Conservation (phyloP, 2,329 filamentous ascomycete species). For the Sarocladiaceae sp. region DNA sequence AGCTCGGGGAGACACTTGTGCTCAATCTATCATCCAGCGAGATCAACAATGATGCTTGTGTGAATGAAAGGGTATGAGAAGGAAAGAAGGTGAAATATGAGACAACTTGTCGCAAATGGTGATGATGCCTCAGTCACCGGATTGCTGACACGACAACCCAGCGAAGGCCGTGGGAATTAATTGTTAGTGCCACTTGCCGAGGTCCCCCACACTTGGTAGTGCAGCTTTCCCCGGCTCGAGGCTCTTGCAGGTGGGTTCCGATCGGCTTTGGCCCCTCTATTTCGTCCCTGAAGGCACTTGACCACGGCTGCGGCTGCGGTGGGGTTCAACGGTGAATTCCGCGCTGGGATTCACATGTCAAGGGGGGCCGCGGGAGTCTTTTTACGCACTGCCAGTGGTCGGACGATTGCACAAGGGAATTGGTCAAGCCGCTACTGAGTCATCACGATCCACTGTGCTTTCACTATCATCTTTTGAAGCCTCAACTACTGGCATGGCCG, state of each 20-base stretch:
- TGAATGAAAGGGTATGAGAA: too few relatives aligned
- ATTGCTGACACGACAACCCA: too few relatives aligned
- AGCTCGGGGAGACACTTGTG: too few relatives aligned
- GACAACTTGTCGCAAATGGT: too few relatives aligned
- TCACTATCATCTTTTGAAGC: background rate
- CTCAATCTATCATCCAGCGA: too few relatives aligned
- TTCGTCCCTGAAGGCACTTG: background rate
- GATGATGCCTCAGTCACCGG: too few relatives aligned
- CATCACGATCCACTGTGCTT: background rate
- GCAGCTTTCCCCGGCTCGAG: background rate
- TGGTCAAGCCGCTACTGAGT: background rate
- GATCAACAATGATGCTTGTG: background rate
- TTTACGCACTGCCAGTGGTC: background rate
- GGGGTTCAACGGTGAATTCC: background rate
- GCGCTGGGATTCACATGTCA: background rate
- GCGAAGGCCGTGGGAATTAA: too few relatives aligned
- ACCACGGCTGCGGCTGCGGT: background rate
- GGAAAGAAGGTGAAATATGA: too few relatives aligned
- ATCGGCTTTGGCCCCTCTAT: background rate
- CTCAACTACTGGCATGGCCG: background rate
- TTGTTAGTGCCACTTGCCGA: background rate
- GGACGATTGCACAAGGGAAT: too few relatives aligned
- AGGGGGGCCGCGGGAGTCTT: background rate
- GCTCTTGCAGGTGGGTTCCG: too few relatives aligned
- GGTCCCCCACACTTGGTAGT: constrained; percentile 7